Evolutionary conservation across 2,329 filamentous ascomycete species (phyloP), one percentile per base, ranked within the genome.

Genomic region (Bipolaris victoriae): DNA sequence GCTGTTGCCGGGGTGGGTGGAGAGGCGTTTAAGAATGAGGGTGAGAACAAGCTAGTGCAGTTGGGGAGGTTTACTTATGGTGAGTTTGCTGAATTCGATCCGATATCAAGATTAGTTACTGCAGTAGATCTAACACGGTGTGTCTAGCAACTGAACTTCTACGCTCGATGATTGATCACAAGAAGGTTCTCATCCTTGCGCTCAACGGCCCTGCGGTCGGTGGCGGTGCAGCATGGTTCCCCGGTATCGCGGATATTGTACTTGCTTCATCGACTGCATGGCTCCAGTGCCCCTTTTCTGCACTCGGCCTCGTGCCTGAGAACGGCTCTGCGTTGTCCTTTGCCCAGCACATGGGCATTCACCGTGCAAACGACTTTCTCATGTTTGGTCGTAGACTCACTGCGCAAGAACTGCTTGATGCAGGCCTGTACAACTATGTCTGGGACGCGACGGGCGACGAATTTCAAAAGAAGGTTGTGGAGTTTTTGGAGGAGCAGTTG

Each of bases 131-230:
- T 45, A 18, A 45, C 43, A 45, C 1, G n/a, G n/a, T 31, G 26
- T 4, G n/a, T 49, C 15, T 39, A 68, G 64, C 64, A 4, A 60
- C 40, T 15, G 73, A 78, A 65, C 67, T 82, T 49, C 72, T 82
- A 49, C 77, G 78, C 49, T 76, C 74, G 24, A 77, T 82, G 60
- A 82, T 82, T 62, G 80, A 82, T 66, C 81, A 83, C 69, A 73
- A 69, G 7, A 83, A 83, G 69, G 80, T 83, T 15, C 77, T 83
- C 46, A 76, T 83, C 36, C 75, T 83, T 3, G 81, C 80, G 0
- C 71, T 83, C 24, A 83, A 83, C 66, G 81, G 81, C 10, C 81
- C 81, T 0, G 81, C 72, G 7, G 80, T 83, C 11, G 81, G 81
- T 16, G 81, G 78, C 18, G 81, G 81, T 10, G 81, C 80, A 18